A percentile compares a stretch with the other conserved stretches of the same genome.
These are phyloP conservation scores for Thermothielavioides terrestris DNA, from an alignment of 495 filamentous ascomycete species.

Conservation along the genomic window DNA sequence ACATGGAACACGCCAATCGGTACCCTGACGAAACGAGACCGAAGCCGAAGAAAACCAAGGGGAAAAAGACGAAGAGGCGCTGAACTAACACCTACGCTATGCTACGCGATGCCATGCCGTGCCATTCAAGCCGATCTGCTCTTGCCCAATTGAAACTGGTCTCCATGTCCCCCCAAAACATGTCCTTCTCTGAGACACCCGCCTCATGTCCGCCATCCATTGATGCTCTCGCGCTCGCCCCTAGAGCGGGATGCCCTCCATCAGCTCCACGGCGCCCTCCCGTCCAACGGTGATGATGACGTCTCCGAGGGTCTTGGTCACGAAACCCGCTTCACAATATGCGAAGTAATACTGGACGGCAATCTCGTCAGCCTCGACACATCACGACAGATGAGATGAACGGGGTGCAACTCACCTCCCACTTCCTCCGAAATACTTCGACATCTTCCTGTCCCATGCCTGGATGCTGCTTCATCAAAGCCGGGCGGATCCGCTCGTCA, in stretches of 20 bases:
- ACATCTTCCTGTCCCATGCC: constrained; percentile 49
- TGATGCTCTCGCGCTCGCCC: neutral
- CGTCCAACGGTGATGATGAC: constrained; percentile 58
- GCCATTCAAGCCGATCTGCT: neutral
- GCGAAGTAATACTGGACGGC: constrained; percentile 62
- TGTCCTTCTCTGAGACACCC: neutral
- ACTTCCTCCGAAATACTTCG: constrained; percentile 58
- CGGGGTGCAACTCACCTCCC: constrained; percentile 42
- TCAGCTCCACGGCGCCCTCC: constrained; percentile 57
- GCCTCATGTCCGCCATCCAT: neutral
- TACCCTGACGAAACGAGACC: constrained; percentile 42
- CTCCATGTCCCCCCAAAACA: neutral
- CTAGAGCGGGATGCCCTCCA: constrained; percentile 56
- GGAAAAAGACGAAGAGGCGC: constrained; percentile 10
- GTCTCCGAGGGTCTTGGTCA: constrained; percentile 60
- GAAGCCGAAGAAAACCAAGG: constrained; percentile 30
- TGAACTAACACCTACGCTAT: constrained; percentile 2
- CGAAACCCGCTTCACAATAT: constrained; percentile 66
- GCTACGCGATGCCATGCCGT: neutral
- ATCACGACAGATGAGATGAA: neutral
- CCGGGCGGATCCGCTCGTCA: constrained; percentile 45
- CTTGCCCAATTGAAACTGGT: neutral
- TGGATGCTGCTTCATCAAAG: constrained; percentile 44
- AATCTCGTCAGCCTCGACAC: constrained; percentile 13
- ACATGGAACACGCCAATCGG: constrained; percentile 62